Conservation (phyloP, 768 basidiomycete genomes). For the Amanita fuliginea region DNA sequence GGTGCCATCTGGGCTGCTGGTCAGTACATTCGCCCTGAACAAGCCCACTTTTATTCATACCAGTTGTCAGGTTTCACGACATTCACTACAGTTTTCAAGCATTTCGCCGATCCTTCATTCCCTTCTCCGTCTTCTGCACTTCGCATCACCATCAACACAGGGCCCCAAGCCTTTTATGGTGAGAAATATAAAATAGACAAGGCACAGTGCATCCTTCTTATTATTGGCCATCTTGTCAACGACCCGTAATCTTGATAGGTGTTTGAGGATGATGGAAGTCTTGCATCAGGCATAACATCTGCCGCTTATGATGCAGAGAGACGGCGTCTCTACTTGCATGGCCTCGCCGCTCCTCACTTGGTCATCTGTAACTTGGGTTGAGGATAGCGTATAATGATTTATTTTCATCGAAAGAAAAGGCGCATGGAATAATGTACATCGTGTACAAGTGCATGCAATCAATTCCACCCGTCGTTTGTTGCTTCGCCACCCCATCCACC, state of each 20-base stretch:
- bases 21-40: conserved; percentile 13
- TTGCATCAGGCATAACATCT: conserved; percentile 46
- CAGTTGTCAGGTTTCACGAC: conserved; percentile 28
- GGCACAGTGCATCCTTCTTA: conserved; percentile 19
- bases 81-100: conserved; percentile 21
- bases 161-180: conserved; percentile 36
- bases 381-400: background rate
- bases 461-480: conserved; percentile 30
- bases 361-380: conserved; percentile 17
- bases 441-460: conserved; percentile 3
- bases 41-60: background rate
- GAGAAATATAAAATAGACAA: conserved; percentile 47
- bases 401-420: background rate
- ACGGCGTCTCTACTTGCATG: conserved; percentile 43
- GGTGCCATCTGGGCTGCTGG: conserved; percentile 58
- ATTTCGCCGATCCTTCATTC: conserved; percentile 30
- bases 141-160: conserved; percentile 42
- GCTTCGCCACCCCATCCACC: conserved; percentile 22
- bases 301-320: conserved; percentile 44
- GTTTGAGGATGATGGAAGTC: conserved; percentile 55
- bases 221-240: background rate
- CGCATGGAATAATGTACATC: background rate
- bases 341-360: conserved; percentile 19
- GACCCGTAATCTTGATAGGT: conserved; percentile 25
- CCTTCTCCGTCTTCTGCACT: conserved; percentile 37